Evolutionary conservation across 441 rosid genomes (phyloP), one percentile per base, ranked within the genome.

Genomic region (Kokia cookei): DNA sequence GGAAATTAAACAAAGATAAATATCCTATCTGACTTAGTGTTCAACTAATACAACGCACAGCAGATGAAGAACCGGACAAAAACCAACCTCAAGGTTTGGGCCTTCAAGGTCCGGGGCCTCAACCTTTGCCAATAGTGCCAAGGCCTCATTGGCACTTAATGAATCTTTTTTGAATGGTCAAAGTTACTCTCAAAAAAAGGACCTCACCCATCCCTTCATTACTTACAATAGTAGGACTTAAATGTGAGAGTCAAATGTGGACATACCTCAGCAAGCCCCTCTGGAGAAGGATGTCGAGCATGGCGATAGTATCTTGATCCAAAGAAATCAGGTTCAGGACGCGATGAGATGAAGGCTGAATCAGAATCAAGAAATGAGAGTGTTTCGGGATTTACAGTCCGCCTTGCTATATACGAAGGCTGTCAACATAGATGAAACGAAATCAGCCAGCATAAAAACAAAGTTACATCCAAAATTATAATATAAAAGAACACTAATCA

Each of bases 241-340:
- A 32, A 32, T 32, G 37, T 5, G 37, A 32, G 37, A 32, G 37
- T 32, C 37, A 22, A 61, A 29, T 37, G 35, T 29, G 17, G 2
- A 67, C 82, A 47, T 68, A 92, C 98, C 97, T 92, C 92, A 74
- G 93, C 91, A 55, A 89, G 80, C 71, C 90, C 97, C 76, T 89
- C 97, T 7, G 97, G 92, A 42, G 93, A 89, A 76, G 95, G 88
- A 82, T 85, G 89, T 43, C 89, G 89, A 71, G 82, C 76, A 78
- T 86, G 94, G 22, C 90, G 84, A 78, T 79, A 85, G 73, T 81
- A 86, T 74, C 97, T 83, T 60, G 83, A 74, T 53, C 87, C 86
- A 69, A 87, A 79, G 42, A 78, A 61, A 3, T 86, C 88, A 13
- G 78, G 75, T 71, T 82, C 87, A 22, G 83, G 76, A 29, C 75